phyloP scores from a whole-genome alignment of 2,329 filamentous ascomycete species.

The Hypomyces perniciosus region DNA sequence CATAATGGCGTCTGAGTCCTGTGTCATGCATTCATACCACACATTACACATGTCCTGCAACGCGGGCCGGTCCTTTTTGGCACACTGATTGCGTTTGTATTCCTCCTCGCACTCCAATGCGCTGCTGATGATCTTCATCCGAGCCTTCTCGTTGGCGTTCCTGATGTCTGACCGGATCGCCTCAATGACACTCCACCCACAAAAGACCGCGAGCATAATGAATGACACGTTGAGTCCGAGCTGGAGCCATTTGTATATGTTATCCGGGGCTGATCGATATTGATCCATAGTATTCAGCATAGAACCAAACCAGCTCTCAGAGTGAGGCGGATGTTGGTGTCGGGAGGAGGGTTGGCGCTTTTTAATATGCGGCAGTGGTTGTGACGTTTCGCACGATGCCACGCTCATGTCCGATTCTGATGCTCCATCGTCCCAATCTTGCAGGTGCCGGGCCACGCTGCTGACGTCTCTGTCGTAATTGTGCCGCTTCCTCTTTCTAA shows the following conservation, averaged over 20 bases:
- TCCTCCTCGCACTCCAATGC: slow-evolving; percentile 68
- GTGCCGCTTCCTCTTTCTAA: slow-evolving; percentile 50
- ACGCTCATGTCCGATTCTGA: slow-evolving; percentile 41
- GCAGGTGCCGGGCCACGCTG: slow-evolving; percentile 41
- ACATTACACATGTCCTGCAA: slow-evolving; percentile 66
- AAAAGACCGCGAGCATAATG: slow-evolving; percentile 51
- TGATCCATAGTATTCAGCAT: slow-evolving; percentile 49
- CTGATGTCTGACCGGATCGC: slow-evolving; percentile 71
- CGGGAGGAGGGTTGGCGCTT: slow-evolving; percentile 3
- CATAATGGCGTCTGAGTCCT: slow-evolving; percentile 71
- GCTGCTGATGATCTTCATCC: slow-evolving; percentile 62
- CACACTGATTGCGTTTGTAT: slow-evolving; percentile 72
- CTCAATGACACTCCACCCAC: slow-evolving; percentile 62
- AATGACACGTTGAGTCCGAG: slow-evolving; percentile 59
- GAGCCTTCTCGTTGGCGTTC: slow-evolving; percentile 62
- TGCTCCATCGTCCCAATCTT: slow-evolving; percentile 40
- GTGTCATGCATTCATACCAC: slow-evolving; percentile 85
- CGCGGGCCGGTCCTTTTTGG: slow-evolving; percentile 59
- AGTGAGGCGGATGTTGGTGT: slow-evolving; percentile 17
- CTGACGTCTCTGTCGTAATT: slow-evolving; percentile 48
- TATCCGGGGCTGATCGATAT: slow-evolving; percentile 53
- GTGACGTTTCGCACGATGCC: slow-evolving; percentile 3
- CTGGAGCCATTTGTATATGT: slow-evolving; percentile 54
- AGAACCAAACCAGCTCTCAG: slow-evolving; percentile 31
- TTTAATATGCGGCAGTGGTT: slow-evolving; percentile 13